A percentile compares a stretch with the other conserved stretches of the same genome.
Evolutionary conservation across 1,139 yeast genomes (phyloP).

Genomic region (Zygosaccharomyces pseudobailii): DNA sequence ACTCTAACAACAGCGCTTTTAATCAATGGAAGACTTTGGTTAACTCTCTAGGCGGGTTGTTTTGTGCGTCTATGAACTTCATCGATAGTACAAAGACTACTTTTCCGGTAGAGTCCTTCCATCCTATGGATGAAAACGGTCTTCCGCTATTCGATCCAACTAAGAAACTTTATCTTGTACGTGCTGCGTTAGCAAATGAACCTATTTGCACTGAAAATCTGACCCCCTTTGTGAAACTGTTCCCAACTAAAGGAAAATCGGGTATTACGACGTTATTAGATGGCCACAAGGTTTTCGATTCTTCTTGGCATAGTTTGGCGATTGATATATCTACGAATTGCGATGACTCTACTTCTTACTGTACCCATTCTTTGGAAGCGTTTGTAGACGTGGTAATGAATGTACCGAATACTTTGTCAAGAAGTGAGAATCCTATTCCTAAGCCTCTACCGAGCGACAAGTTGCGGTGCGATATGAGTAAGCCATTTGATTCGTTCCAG

Average conservation of each 20-base stretch:
- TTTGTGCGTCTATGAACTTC: slow-evolving; percentile 91
- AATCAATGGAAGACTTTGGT: slow-evolving; percentile 66
- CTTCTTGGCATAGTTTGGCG: slow-evolving; percentile 93
- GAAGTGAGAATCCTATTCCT: slow-evolving; percentile 68
- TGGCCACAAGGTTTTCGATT: slow-evolving; percentile 93
- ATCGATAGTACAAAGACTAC: slow-evolving; percentile 79
- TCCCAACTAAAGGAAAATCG: slow-evolving; percentile 90
- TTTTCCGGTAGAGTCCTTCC: slow-evolving; percentile 53
- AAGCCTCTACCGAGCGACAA: slow-evolving; percentile 66
- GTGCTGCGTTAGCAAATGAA: slow-evolving; percentile 92
- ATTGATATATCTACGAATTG: slow-evolving; percentile 71
- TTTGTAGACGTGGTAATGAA: slow-evolving; percentile 72
- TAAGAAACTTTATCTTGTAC: slow-evolving; percentile 48
- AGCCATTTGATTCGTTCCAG: slow-evolving; percentile 53
- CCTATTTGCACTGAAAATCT: slow-evolving; percentile 96
- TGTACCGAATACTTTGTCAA: slow-evolving; percentile 60
- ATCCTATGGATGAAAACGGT: slow-evolving; percentile 25
- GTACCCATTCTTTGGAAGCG: slow-evolving; percentile 59
- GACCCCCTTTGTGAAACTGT: slow-evolving; percentile 83
- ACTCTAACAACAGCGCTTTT: slow-evolving; percentile 49
- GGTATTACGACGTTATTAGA: slow-evolving; percentile 83
- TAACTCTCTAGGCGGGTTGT: slow-evolving; percentile 79
- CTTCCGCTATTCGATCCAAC: slow-evolving; percentile 29
- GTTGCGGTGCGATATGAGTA: slow-evolving; percentile 65
- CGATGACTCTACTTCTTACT: slow-evolving; percentile 31